Conservation (phyloP, 257 asterid genomes). For the Nicotiana knightiana region DNA sequence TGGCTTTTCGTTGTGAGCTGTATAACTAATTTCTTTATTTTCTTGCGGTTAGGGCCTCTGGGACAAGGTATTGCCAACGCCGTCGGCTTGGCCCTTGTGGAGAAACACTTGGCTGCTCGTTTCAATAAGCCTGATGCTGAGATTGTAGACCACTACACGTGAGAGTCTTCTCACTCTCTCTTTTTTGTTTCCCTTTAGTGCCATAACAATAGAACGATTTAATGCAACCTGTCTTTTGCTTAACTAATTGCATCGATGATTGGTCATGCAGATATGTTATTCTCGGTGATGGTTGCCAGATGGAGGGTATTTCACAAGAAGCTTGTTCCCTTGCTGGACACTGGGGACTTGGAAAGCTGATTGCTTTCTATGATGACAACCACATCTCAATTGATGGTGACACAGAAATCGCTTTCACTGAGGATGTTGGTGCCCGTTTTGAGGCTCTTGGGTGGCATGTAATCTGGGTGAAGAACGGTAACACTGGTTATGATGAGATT, state of each 20-base stretch:
- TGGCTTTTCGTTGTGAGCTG: neutral
- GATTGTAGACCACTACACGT: conserved; percentile 87
- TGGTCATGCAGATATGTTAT: conserved; percentile 39
- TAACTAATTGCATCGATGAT: conserved; percentile 19
- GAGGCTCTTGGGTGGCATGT: conserved; percentile 91
- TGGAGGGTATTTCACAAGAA: conserved; percentile 87
- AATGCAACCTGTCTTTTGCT: conserved; percentile 7
- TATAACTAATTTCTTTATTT: conserved; percentile 14
- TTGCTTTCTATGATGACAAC: conserved; percentile 79
- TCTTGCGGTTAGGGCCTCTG: conserved; percentile 60
- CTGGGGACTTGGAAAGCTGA: conserved; percentile 88
- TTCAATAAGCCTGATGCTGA: conserved; percentile 71
- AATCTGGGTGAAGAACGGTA: conserved; percentile 86
- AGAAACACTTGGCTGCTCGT: conserved; percentile 80
- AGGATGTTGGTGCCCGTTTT: conserved; percentile 59
- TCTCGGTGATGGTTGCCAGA: conserved; percentile 82
- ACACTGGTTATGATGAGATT: conserved; percentile 77
- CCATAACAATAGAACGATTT: neutral
- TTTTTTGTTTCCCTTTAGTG: neutral
- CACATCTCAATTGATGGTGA: conserved; percentile 88
- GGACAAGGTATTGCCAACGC: conserved; percentile 93
- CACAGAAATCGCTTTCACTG: conserved; percentile 82
- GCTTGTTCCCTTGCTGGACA: conserved; percentile 84
- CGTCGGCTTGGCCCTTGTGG: conserved; percentile 87
- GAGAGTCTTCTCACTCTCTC: conserved; percentile 12